Base-by-base conservation (phyloP, 2,329 filamentous ascomycete genomes). In the Exophiala spinifera region DNA sequence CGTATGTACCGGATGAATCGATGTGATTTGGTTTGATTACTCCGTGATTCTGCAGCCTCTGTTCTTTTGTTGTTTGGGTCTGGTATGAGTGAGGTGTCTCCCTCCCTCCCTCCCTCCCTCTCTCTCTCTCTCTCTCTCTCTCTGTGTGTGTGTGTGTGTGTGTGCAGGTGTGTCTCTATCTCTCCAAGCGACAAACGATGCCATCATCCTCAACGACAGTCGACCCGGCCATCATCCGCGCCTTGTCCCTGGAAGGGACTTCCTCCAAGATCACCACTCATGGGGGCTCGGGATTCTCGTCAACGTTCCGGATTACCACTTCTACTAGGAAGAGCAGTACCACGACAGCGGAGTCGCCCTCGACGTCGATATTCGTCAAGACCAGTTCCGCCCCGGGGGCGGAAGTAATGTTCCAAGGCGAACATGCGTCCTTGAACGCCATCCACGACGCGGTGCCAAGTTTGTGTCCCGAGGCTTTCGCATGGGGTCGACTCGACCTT, bases 371-470 rank as follows among this genome's bases (percentile, higher is more conserved):
- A 63, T 76, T 75, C 53, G 61, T 75, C 36, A 74, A 76, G 59
- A 72, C 69, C 1, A 57, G 56, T 13, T 37, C 33, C 46, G 70
- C 69, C 1, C 50, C 63, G 2, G 65, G 67, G 8, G 68, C 74
- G 8, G 60, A 64, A 48, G 67, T 72, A 45, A 74, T 72, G 69
- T 69, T 71, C 60, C 62, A 65, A 82, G 89, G 91, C 56, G 92
- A 96, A 71, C 86, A 90, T 67, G 81, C 82, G 46, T 95, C 89
- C 2, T 82, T 96, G 51, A 91, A 91, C 66, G 88, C 90, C 50
- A 88, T 97, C 61, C 81, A 90, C 67, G 66, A 76, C 43, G 76
- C 77, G 13, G 86, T 94, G 0, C 87, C 90, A 1, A 80, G 80
- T 28, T 81, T 96, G 49, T 92, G 88, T 66, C 91, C 91, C 0